These are phyloP conservation scores for Colletotrichum sp. DNA, from an alignment of 2,329 filamentous ascomycete genomes.

Conservation along the genomic window DNA sequence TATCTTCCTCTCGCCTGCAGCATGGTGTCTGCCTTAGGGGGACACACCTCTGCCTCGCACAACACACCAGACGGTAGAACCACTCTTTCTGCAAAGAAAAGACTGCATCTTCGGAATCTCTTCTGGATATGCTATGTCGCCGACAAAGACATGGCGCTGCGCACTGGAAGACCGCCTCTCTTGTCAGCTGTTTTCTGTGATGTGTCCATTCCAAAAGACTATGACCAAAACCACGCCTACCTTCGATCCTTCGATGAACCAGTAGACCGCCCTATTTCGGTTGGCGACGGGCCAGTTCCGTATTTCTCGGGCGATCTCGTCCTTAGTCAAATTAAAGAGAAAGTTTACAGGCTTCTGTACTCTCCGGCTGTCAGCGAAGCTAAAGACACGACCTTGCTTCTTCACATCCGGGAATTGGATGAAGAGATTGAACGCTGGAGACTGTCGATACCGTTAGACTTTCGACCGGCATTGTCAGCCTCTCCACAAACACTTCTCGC, in stretches of 20 bases:
- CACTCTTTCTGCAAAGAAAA: not conserved
- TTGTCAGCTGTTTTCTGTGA: conserved; percentile 4
- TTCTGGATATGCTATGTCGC: conserved; percentile 32
- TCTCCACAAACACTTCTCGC: not conserved
- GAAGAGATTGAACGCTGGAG: conserved; percentile 37
- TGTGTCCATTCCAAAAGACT: not conserved
- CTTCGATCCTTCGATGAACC: not conserved
- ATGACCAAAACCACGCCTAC: not conserved
- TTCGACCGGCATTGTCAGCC: conserved; percentile 4
- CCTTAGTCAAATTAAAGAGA: not conserved
- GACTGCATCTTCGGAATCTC: conserved; percentile 18
- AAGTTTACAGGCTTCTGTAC: not conserved
- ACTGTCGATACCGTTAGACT: conserved; percentile 24
- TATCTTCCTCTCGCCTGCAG: not conserved
- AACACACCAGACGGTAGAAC: not conserved
- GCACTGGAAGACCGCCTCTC: conserved; percentile 24
- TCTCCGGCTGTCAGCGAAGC: not conserved
- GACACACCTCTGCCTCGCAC: not conserved
- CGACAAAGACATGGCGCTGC: conserved; percentile 31
- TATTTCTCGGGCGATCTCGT: not conserved
- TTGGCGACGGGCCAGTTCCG: not conserved
- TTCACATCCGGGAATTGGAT: conserved; percentile 31
- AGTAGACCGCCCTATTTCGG: rapidly evolving
- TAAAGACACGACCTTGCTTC: conserved; percentile 14
- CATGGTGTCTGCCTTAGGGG: not conserved